Base-by-base conservation (phyloP, 768 basidiomycete genomes). In the Mycena crocata region DNA sequence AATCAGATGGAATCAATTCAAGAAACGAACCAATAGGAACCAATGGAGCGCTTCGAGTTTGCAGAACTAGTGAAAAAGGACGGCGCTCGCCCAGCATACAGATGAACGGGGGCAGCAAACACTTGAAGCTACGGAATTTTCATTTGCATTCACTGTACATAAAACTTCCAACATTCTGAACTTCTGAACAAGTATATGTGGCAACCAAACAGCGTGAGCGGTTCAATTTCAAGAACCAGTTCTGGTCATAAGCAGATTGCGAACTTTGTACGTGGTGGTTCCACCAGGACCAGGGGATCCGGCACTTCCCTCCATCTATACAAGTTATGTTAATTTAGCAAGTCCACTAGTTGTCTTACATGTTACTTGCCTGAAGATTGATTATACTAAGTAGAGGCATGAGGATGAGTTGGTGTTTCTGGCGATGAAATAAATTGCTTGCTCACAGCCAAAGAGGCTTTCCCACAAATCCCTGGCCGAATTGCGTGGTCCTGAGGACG, bases 271-370 rank as follows among this genome's bases (percentile, higher is more conserved):
- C 2, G 78, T 82, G 3, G 83, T 82, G 21, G 79, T 80, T 17
- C 80, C 80, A 2, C 72, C 73, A 0, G 83, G 83, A 15, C 83
- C 83, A 30, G 82, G 83, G 50, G 80, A 78, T 9, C 83, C 83
- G 10, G 83, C 78, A 59, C 83, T 83, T 5, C 82, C 82, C 68
- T 84, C 83, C 83, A 84, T 84, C 82, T 83, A 55, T 31, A n/a
- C 40, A 26, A 40, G 34, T 37, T 28, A 19, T n/a, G 31, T 45
- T 49, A 35, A 28, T 32, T 60, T 26, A 58, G 40, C 34, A 31
- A 15, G 50, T 21, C 17, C 7, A 13, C 51, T 32, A 28, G 24
- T 15, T 32, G 15, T 19, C 23, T 39, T 23, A 17, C 17, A 8
- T 24, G 31, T 14, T 6, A 62, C 72, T 28, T 55, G 79, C 81